A percentile compares a stretch with the other conserved stretches of the same genome.
Conservation (phyloP, 1,284 basidiomycete genomes). For the Fomitopsis betulina region DNA sequence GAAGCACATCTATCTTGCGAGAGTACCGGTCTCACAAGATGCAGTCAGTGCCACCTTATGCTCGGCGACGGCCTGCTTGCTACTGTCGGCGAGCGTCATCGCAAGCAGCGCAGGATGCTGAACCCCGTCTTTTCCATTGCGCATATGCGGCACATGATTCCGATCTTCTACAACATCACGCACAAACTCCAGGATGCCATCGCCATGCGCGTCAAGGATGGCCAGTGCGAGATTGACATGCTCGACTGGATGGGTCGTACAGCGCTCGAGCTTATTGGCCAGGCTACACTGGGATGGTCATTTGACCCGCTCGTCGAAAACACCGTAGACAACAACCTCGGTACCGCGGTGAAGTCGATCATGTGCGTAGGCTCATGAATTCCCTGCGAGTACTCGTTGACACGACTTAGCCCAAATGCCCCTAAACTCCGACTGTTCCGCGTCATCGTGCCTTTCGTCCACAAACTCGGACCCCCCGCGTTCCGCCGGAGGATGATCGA, state of each 20-base stretch:
- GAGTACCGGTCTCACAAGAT: slow-evolving; percentile 4
- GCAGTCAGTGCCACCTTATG: background rate
- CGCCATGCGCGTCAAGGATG: slow-evolving; percentile 8
- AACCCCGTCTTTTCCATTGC: slow-evolving; percentile 23
- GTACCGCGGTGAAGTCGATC: background rate
- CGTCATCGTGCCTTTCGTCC: background rate
- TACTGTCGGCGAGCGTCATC: slow-evolving; percentile 18
- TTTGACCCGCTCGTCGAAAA: slow-evolving; percentile 23
- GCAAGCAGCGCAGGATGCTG: slow-evolving; percentile 24
- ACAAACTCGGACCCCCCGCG: background rate
- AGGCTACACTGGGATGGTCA: slow-evolving; percentile 32
- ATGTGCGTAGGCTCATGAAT: background rate
- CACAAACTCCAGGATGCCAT: slow-evolving; percentile 17
- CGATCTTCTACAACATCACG: slow-evolving; percentile 18
- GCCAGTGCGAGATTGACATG: slow-evolving; percentile 25
- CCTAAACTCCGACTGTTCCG: slow-evolving; percentile 4
- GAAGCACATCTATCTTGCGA: background rate
- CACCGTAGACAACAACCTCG: background rate
- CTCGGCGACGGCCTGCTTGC: slow-evolving; percentile 18
- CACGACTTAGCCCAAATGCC: background rate
- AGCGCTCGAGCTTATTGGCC: slow-evolving; percentile 33
- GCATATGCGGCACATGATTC: slow-evolving; percentile 22
- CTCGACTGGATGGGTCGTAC: slow-evolving; percentile 29
- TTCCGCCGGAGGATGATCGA: background rate
- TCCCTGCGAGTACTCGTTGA: slow-evolving; percentile 30